Percentiles rank a stretch among this genome's conserved stretches.
These are phyloP conservation scores for Mayamaea pseudoterrestris DNA, from an alignment of 108 stramenopile species.

Conservation along the genomic window DNA sequence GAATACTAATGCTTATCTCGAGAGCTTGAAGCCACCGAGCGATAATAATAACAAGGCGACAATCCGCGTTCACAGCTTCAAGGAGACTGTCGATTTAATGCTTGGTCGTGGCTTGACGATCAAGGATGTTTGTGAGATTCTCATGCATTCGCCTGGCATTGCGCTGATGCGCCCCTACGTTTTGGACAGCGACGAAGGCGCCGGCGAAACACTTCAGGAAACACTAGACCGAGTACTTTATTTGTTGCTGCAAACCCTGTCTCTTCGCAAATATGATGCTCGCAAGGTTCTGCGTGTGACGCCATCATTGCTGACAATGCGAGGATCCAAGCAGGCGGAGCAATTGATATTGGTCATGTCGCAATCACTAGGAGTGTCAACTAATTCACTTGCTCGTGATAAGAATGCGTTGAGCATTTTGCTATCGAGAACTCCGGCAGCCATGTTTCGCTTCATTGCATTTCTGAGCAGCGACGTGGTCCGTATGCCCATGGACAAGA, in stretches of 20 bases:
- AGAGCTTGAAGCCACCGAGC: too few species aligned
- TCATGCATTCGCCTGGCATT: conserved; percentile 59
- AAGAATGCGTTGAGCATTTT: conserved; percentile 41
- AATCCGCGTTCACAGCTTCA: conserved; percentile 14
- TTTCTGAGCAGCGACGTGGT: conserved; percentile 54
- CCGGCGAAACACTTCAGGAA: conserved; percentile 37
- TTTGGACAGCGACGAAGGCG: background rate
- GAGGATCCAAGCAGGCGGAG: conserved; percentile 46
- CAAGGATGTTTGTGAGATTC: conserved; percentile 43
- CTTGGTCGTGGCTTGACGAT: conserved; percentile 48
- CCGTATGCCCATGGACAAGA: conserved; percentile 35
- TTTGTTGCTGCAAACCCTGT: conserved; percentile 27
- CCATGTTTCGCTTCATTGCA: conserved; percentile 56
- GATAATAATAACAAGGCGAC: background rate
- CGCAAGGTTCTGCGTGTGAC: conserved; percentile 51
- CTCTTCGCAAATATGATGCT: conserved; percentile 59
- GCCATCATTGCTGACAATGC: conserved; percentile 46
- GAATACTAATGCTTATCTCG: too few species aligned
- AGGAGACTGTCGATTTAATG: conserved; percentile 35
- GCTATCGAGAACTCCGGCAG: conserved; percentile 52
- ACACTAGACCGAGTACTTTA: conserved; percentile 35
- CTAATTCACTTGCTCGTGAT: conserved; percentile 46
- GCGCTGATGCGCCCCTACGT: conserved; percentile 53
- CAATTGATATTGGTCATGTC: conserved; percentile 52
- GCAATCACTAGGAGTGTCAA: conserved; percentile 37